Evolutionary conservation across 2,329 filamentous ascomycete species (phyloP), one percentile per base, ranked within the genome.

Genomic region (Fusarium sp.): DNA sequence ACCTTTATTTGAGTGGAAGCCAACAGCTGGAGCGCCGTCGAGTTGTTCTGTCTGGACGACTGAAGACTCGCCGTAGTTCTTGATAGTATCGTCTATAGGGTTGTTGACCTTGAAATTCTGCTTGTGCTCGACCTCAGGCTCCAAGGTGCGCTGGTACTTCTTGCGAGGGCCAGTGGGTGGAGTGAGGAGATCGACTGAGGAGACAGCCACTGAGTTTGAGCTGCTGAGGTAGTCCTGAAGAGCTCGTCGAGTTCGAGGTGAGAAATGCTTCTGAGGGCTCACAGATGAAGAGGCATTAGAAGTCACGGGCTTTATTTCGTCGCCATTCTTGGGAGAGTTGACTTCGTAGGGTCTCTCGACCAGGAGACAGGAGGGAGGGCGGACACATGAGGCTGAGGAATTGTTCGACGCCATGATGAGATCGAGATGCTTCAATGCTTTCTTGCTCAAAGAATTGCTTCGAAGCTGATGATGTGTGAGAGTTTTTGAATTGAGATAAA

Each of bases 351-450:
- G 20, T 11, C 46, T 64, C 58, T 73, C 64, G 17, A 69, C 42
- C 17, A 68, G 59, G n/a, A 72, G 67, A 26, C 62, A 65, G 8
- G 53, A 53, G 7, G 72, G 69, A n/a, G 72, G 67, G 5, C 48
- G 46, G 6, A 28, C 55, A 18, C 46, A 72, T 43, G 48, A 52
- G 11, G 53, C 24, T n/a, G 38, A 44, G 40, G 59, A 54, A 42
- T 46, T n/a, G n/a, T 39, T 69, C 24, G 53, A 50, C 33, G 42
- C 22, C 66, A 69, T 69, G 15, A 24, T 42, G 40, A 28, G n/a
- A 7, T 24, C 11, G 20, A 28, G 46, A 58, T 43, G n/a, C 10
- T 24, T 31, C 17, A 34, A 24, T 40, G 22, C 26, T 22, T 17
- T 18, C 15, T 31, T 36, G 28, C 9, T 14, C 8, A 7, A 22